Evolutionary conservation across 2,329 filamentous ascomycete genomes (phyloP), one percentile per base, ranked within the genome.

Genomic region (Arachnomyces sp.): DNA sequence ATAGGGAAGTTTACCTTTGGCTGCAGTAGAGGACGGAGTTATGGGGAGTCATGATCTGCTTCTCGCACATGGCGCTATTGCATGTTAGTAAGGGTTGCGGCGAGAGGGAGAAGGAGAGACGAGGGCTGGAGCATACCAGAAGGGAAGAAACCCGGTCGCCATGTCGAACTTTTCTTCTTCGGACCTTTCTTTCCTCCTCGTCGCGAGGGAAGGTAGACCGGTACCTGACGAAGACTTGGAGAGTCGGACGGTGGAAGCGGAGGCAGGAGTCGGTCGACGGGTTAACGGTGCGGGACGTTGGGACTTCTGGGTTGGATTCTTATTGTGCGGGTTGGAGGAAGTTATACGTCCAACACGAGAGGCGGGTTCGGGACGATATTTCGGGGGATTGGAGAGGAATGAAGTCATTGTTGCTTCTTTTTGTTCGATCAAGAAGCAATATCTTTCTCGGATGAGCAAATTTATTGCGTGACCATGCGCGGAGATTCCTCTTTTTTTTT

Each of bases 21-120:
- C 76, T 80, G 63, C 78, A 82, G 57, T 82, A 82, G 33, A 82
- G 65, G 31, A 79, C 68, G 12, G 69, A 69, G 53, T 75, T 75
- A 56, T 73, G 72, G 12, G 78, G 78, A 25, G 73, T 70, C 39
- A 76, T 71, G 52, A 82, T 81, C 62, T 81, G 77, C 57, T 72
- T 78, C 58, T 82, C 78, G 59, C 78, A 82, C 54, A 73, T 78
- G 47, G 77, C 73, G 61, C 77, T 81, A 53, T 25, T 35, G 47
- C 38, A 46, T 28, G 31, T 31, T n/a, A 36, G 42, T 18, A 8
- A 32, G 44, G 41, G 39, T 35, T 34, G 29, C 38, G 18, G 25
- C 43, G 38, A 43, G 14, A 21, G 6, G 17, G 8, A 12, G 2
- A 28, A 2, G 28, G 28, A 28, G 29, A 43, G 34, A 46, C 33